Conservation (phyloP, 1,284 basidiomycete species). For the Tylopilus microsporus region DNA sequence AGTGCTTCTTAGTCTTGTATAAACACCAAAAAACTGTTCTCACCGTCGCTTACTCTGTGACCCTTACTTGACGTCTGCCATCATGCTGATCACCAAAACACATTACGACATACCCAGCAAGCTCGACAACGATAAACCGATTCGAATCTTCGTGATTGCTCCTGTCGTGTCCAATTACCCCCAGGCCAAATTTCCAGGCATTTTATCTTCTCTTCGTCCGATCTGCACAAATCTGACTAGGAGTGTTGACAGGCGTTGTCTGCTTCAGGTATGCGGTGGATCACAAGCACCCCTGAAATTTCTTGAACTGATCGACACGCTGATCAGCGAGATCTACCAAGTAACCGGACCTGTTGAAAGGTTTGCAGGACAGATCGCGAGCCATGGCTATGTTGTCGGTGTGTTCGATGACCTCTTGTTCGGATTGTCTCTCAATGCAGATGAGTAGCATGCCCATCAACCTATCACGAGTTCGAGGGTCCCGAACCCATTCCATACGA, state of each 20-base stretch:
- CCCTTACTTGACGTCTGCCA: not conserved
- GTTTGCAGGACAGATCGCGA: slow-evolving; percentile 88
- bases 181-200: slow-evolving; percentile 77
- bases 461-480: slow-evolving; percentile 87
- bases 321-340: slow-evolving; percentile 74
- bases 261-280: slow-evolving; percentile 61
- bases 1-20: too few species aligned
- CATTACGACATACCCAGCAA: slow-evolving; percentile 71
- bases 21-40: too few species aligned
- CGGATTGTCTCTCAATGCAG: not conserved
- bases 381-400: slow-evolving; percentile 80
- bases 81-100: slow-evolving; percentile 78
- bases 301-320: slow-evolving; percentile 2
- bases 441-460: slow-evolving; percentile 66
- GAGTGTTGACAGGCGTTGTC: slow-evolving; percentile 55
- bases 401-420: slow-evolving; percentile 20
- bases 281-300: not conserved
- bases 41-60: too few species aligned
- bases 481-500: slow-evolving; percentile 86
- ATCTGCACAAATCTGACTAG: not conserved
- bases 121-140: slow-evolving; percentile 60
- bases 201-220: not conserved
- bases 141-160: slow-evolving; percentile 74
- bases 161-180: slow-evolving; percentile 70
- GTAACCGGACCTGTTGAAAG: slow-evolving; percentile 84